Base-by-base conservation (phyloP, 768 basidiomycete genomes). In the Hygrophorus russula region DNA sequence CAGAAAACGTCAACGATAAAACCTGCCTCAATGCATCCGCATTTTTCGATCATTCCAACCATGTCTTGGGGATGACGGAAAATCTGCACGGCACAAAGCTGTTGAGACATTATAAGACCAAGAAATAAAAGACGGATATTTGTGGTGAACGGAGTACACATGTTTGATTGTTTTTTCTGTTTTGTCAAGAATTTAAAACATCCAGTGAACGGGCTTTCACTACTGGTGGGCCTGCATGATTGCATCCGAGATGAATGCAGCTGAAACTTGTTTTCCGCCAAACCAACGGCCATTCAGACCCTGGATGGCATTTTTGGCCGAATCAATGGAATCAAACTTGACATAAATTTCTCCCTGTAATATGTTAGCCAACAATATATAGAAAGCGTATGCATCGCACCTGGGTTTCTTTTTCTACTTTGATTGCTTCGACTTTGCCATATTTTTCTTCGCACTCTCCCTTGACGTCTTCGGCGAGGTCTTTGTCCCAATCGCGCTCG, bases 281-380 rank as follows among this genome's bases (percentile, higher is more conserved):
- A 99, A 99, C 87, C 90, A 98, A 47, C 96, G 85, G 41, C 92
- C 90, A 53, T 96, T 92, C 43, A 99, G 75, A 53, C 90, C 88
- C 61, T 87, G 78, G 36, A 96, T 67, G 31, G 93, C 88, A 46
- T 80, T 76, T 58, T 81, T 82, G 27, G 96, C 89, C 9, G 76
- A 68, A 2, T 89, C 88, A 46, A 91, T 66, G 18, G 71, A 60
- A 46, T 77, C 75, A 55, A 98, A 97, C 64, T 94, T 90, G 59
- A 98, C 72, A 61, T 96, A 98, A 39, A 99, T 96, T 64, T 99
- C 92, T 55, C 96, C 94, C 90, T 97, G 55, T 17, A 17, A 41
- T 13, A 32, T 20, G n/a, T 8, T 43, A 53, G 47, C 52, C 38
- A 12, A 39, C 13, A 36, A 10, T 20, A 24, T 35, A 12, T 27